Percentiles rank a stretch among this genome's conserved stretches.
These are phyloP conservation scores for Aspergillus persii DNA, from an alignment of 2,329 filamentous ascomycete species.

Conservation along the genomic window DNA sequence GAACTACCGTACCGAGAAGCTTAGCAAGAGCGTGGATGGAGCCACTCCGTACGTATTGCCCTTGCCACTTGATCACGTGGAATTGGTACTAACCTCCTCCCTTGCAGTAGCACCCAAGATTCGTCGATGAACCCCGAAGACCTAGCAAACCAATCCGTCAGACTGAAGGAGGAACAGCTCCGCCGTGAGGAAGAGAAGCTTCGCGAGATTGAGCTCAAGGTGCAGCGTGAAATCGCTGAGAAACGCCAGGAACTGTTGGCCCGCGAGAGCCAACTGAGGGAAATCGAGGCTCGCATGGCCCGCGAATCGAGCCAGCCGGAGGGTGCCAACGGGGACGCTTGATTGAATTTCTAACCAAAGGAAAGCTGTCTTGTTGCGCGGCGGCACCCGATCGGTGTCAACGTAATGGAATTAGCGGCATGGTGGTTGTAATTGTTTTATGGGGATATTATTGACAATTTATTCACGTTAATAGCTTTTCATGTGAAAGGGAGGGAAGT, in stretches of 20 bases:
- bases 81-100: slow-evolving; percentile 12
- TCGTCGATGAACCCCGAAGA: slow-evolving; percentile 98
- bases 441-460: slow-evolving; percentile 41
- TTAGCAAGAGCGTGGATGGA: slow-evolving; percentile 98
- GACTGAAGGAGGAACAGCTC: slow-evolving; percentile 99
- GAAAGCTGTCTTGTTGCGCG: slow-evolving; percentile 25
- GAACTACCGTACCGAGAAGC: slow-evolving; percentile 99
- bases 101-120: slow-evolving; percentile 55
- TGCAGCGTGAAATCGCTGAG: slow-evolving; percentile 99
- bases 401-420: slow-evolving; percentile 36
- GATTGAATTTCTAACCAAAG: slow-evolving; percentile 26
- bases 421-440: slow-evolving; percentile 34
- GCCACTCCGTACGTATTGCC: slow-evolving; percentile 71
- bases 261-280: slow-evolving; percentile 95
- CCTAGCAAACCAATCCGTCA: slow-evolving; percentile 92
- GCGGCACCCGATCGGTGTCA: slow-evolving; percentile 36
- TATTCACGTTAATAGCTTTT: slow-evolving; percentile 43
- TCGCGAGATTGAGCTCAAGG: slow-evolving; percentile 98
- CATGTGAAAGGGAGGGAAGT: slow-evolving; percentile 23
- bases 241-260: slow-evolving; percentile 98
- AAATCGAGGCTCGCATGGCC: slow-evolving; percentile 97
- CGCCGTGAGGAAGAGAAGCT: slow-evolving; percentile 99
- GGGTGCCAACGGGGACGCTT: slow-evolving; percentile 37
- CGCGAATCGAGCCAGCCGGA: slow-evolving; percentile 60
- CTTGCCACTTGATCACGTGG: neutral